phyloP scores from a whole-genome alignment of 768 basidiomycete genomes.

The Amanita polypyramis region DNA sequence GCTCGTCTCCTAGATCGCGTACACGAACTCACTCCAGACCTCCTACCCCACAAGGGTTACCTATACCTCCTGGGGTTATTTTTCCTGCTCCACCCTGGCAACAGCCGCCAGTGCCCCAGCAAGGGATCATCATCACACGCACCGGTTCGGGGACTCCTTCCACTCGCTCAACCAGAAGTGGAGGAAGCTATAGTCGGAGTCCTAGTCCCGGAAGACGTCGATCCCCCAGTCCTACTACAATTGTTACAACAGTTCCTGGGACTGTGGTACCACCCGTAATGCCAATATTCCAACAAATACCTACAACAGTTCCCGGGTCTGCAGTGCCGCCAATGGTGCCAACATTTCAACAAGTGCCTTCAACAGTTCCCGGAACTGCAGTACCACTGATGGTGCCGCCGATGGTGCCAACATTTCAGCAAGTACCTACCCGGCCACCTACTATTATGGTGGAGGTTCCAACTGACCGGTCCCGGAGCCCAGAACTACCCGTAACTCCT shows the following conservation, averaged over 20 bases:
- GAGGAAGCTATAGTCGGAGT: not conserved
- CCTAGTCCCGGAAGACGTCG: not conserved
- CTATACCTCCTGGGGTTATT: slow-evolving; percentile 2
- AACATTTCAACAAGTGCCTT: not conserved
- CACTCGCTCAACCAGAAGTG: not conserved
- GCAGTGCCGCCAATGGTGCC: not conserved
- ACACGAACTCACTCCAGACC: slow-evolving; percentile 3
- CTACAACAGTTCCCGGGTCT: not conserved
- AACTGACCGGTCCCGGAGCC: not conserved
- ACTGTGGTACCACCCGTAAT: not conserved
- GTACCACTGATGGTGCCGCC: too few species aligned
- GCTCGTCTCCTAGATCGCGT: not conserved
- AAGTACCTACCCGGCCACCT: not conserved
- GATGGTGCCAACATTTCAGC: not conserved
- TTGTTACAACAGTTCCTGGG: not conserved
- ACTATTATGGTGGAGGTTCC: not conserved
- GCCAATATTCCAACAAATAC: not conserved
- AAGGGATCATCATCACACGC: not conserved
- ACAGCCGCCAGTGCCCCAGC: not conserved
- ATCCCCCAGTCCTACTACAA: not conserved
- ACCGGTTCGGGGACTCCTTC: not conserved
- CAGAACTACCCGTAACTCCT: not conserved
- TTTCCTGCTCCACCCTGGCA: slow-evolving; percentile 7
- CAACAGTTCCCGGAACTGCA: not conserved
- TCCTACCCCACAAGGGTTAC: slow-evolving; percentile 9